These are phyloP conservation scores for Fusarium multiceps DNA, from an alignment of 2,329 filamentous ascomycete species.

Conservation along the genomic window DNA sequence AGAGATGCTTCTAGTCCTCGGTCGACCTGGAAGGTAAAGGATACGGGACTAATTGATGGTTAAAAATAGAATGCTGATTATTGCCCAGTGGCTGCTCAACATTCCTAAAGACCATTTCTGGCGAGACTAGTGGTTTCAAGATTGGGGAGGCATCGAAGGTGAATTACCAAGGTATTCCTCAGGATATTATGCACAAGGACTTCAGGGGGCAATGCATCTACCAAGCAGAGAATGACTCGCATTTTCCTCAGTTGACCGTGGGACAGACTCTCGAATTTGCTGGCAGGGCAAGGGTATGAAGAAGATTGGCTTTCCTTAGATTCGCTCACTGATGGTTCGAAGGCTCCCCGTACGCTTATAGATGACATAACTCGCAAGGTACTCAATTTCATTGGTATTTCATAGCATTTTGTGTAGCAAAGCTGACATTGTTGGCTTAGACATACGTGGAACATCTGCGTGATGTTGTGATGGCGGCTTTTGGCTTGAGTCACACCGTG, in stretches of 20 bases:
- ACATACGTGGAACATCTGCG: constrained; percentile 47
- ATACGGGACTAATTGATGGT: neutral
- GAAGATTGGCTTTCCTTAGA: neutral
- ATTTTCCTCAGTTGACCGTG: constrained; percentile 79
- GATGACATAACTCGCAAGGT: neutral
- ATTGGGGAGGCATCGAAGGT: constrained; percentile 75
- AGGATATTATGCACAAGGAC: constrained; percentile 30
- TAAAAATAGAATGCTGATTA: neutral
- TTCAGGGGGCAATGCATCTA: constrained; percentile 82
- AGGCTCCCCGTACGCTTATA: neutral
- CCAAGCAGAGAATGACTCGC: constrained; percentile 82
- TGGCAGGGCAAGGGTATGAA: neutral
- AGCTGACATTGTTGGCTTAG: neutral
- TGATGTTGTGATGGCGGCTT: constrained; percentile 77
- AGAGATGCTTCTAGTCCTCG: constrained; percentile 78
- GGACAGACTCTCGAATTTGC: constrained; percentile 80
- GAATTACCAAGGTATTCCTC: constrained; percentile 75
- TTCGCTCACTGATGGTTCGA: neutral
- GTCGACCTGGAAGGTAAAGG: constrained; percentile 65
- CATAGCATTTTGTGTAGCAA: neutral
- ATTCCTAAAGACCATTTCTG: constrained; percentile 81
- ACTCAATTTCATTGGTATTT: neutral
- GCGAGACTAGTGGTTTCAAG: constrained; percentile 81
- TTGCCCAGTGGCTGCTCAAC: constrained; percentile 75
- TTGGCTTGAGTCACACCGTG: constrained; percentile 74